phyloP scores from a whole-genome alignment of 495 filamentous ascomycete genomes.

The Alectoria sarmentosa region DNA sequence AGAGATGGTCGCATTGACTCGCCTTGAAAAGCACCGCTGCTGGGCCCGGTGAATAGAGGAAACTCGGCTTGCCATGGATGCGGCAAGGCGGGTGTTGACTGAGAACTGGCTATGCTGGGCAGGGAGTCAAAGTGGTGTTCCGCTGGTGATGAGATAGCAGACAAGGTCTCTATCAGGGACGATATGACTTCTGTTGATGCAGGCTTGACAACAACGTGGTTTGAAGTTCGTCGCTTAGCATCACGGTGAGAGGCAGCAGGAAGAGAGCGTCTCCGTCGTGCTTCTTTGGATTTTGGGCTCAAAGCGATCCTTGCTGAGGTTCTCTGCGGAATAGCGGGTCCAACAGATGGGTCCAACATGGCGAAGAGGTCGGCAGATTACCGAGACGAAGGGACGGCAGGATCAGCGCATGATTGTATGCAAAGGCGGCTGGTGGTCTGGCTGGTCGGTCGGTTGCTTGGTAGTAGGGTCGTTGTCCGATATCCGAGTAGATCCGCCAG shows the following conservation, averaged over 20 bases:
- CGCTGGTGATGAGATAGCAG: slow-evolving; percentile 71
- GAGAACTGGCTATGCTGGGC: slow-evolving; percentile 38
- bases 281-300: slow-evolving; percentile 11
- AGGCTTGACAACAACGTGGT: slow-evolving; percentile 45
- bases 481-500: background rate
- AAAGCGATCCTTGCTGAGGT: slow-evolving; percentile 21
- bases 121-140: slow-evolving; percentile 65
- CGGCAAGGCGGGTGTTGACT: slow-evolving; percentile 34
- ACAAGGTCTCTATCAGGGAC: slow-evolving; percentile 85
- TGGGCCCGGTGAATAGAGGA: slow-evolving; percentile 17
- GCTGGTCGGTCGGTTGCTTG: background rate
- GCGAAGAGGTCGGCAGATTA: background rate
- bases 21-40: slow-evolving; percentile 17
- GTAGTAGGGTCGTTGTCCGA: background rate
- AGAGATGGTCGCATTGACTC: slow-evolving; percentile 19
- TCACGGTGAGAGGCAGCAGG: slow-evolving; percentile 16
- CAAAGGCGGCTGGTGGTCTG: slow-evolving; percentile 15
- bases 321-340: slow-evolving; percentile 23
- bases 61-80: slow-evolving; percentile 27
- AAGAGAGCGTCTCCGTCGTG: slow-evolving; percentile 21
- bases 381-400: slow-evolving; percentile 3
- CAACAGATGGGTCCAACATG: slow-evolving; percentile 9
- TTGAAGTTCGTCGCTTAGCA: slow-evolving; percentile 27
- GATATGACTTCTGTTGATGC: slow-evolving; percentile 91
- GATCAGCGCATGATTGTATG: slow-evolving; percentile 15